Base-by-base conservation (phyloP, 805 yeast species). In the Metschnikowia drakensbergensis region DNA sequence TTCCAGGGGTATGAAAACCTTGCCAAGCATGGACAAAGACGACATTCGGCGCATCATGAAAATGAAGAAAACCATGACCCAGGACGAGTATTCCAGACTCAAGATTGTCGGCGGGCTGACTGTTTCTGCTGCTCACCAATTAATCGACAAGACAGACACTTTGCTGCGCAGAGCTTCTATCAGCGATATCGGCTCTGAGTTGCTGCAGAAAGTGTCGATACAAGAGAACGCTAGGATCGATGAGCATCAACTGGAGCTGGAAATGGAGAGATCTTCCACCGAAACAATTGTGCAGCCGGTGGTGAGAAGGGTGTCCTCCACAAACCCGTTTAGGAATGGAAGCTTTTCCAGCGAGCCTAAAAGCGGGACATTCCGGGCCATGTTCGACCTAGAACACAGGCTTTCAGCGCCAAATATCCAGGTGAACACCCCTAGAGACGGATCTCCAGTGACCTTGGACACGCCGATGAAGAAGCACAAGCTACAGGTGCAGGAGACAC, bases 21-120 rank as follows among this genome's bases (percentile, higher is more conserved):
- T 74, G 40, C 79, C 80, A 41, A 74, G 78, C 53, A 75, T 75
- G 78, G 76, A 74, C 49, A 62, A 66, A 11, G 71, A 71, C 38
- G 79, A 75, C 46, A 72, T 75, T 7, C 65, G 69, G 53, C 62
- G 65, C 48, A 73, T 75, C 32, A 54, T 54, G 55, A 59, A 58
- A 23, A 49, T 63, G 45, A 72, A 71, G 47, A 61, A 64, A 34
- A 68, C 67, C 6, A 64, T 73, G 37, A 65, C 70, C 6, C 73
- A 70, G 45, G 75, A 72, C 31, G 77, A 72, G 45, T 71, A 69
- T 48, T 54, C 71, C 2, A 59, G 62, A 22, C 55, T 69, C 36
- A 72, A 73, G 52, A 50, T 64, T 10, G 60, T 61, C 7, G 68
- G 67, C 1, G 60, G 44, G 8, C 57, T n/a, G 49, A 37, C 40